Evolutionary conservation across 2,329 filamentous ascomycete genomes (phyloP), one percentile per base, ranked within the genome.

Genomic region (Atkinsonella texensis): DNA sequence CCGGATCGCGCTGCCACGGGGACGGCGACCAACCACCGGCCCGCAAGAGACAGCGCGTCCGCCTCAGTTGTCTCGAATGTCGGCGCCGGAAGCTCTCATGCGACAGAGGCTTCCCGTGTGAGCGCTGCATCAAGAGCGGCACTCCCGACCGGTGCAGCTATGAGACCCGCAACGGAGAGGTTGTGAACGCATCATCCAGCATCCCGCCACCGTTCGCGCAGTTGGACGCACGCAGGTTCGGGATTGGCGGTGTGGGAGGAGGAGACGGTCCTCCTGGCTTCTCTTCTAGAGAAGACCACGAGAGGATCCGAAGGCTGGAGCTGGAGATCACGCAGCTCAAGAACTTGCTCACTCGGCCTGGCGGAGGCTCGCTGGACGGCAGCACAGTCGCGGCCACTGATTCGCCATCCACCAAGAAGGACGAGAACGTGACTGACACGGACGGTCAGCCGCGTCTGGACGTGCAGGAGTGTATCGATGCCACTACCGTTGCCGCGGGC

Each of bases 61-160:
- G 79, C 15, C 70, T 82, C 43, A 80, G 76, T 46, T 82, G 79
- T 56, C 71, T 81, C 42, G 78, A 81, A 58, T 82, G 79, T 58
- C 75, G 79, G 42, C 72, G 78, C 50, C 71, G 79, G 51, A 82
- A 82, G 67, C 69, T 81, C 39, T 81, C 77, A 28, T 82, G 79
- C 62, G 79, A 81, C 63, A 71, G 79, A 54, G 78, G 79, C 61
- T 73, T 80, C 58, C 79, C 79, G 23, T 82, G 79, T 60, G 77
- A 80, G 63, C 74, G 79, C 46, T 82, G 79, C 63, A 72, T 81
- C 63, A 81, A 80, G 65, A 80, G 77, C 54, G 77, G 77, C 58
- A 81, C 77, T 31, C 73, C 77, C 18, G 78, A 80, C 49, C 72
- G 74, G 15, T 81, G 78, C 65, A 77, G 74, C 55, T 81, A 81